A percentile compares a stretch with the other conserved stretches of the same genome.
These are phyloP conservation scores for Colletotrichum tofieldiae DNA, from an alignment of 2,329 filamentous ascomycete genomes.

Conservation along the genomic window DNA sequence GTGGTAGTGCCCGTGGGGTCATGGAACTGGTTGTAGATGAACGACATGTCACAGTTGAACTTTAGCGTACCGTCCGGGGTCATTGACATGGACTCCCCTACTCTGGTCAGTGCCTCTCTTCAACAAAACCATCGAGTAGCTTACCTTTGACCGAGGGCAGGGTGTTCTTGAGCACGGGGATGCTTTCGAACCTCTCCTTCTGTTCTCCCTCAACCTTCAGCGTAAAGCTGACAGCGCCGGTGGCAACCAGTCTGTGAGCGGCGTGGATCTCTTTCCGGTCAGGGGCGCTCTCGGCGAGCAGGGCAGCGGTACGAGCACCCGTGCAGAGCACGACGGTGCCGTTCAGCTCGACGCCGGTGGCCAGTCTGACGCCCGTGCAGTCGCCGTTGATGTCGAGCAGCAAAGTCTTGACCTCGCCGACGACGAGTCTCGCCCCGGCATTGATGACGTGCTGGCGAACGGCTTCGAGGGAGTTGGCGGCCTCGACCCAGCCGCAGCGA, in stretches of 20 bases:
- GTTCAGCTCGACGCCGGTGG: slow-evolving; percentile 60
- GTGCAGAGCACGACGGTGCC: slow-evolving; percentile 70
- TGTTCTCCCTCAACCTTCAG: slow-evolving; percentile 60
- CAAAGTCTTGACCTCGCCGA: slow-evolving; percentile 64
- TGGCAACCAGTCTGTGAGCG: slow-evolving; percentile 69
- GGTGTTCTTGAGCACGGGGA: slow-evolving; percentile 69
- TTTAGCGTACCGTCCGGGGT: slow-evolving; percentile 69
- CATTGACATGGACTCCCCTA: slow-evolving; percentile 61
- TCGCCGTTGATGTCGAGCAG: slow-evolving; percentile 62
- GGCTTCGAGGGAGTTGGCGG: slow-evolving; percentile 69
- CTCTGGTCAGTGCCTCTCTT: slow-evolving; percentile 32
- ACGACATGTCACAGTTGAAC: slow-evolving; percentile 73
- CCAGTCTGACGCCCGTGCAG: slow-evolving; percentile 66
- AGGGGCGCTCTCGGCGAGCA: slow-evolving; percentile 68
- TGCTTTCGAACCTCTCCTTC: slow-evolving; percentile 61
- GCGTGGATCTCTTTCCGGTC: slow-evolving; percentile 66
- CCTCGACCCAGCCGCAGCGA: slow-evolving; percentile 72
- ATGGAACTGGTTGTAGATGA: slow-evolving; percentile 67
- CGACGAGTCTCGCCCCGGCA: slow-evolving; percentile 70
- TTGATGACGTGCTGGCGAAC: slow-evolving; percentile 68
- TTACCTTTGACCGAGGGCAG: slow-evolving; percentile 59
- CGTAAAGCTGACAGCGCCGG: slow-evolving; percentile 65
- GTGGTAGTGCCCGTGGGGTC: slow-evolving; percentile 65
- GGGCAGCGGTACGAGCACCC: slow-evolving; percentile 69
- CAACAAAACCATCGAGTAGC: slow-evolving; percentile 34